phyloP scores from a whole-genome alignment of 2,329 filamentous ascomycete species.

The Pseudocercospora pini-densiflorae region DNA sequence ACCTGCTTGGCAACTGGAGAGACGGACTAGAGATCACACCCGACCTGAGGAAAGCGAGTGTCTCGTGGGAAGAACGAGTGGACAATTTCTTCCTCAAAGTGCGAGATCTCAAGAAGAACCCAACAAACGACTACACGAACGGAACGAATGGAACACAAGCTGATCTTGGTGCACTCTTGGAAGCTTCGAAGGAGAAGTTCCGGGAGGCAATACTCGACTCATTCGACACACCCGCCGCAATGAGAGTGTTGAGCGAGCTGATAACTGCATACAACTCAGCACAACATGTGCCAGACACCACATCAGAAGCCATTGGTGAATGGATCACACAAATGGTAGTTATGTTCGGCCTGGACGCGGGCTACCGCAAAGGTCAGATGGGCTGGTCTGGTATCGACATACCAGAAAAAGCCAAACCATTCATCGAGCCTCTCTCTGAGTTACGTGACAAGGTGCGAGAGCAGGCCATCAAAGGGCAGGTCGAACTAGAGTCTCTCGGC shows the following conservation, averaged over 20 bases:
- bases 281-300: constrained; percentile 50
- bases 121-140: constrained; percentile 24
- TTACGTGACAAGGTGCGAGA: constrained; percentile 63
- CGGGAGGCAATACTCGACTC: constrained; percentile 76
- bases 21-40: constrained; percentile 85
- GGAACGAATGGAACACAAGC: constrained; percentile 39
- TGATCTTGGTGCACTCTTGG: constrained; percentile 53
- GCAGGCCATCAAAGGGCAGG: constrained; percentile 56
- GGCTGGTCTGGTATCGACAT: constrained; percentile 71
- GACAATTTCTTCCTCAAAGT: constrained; percentile 71
- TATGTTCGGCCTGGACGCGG: constrained; percentile 78
- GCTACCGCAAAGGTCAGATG: constrained; percentile 51
- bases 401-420: constrained; percentile 62
- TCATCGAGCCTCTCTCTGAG: constrained; percentile 62
- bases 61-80: constrained; percentile 79
- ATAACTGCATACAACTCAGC: constrained; percentile 75
- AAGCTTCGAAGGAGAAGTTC: constrained; percentile 61
- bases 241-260: constrained; percentile 77
- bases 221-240: constrained; percentile 81
- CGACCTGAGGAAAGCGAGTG: constrained; percentile 71
- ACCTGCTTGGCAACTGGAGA: constrained; percentile 86
- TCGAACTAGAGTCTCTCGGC: constrained; percentile 40
- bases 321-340: constrained; percentile 85
- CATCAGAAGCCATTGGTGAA: constrained; percentile 63
- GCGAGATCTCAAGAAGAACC: constrained; percentile 50